Evolutionary conservation across 177 flowering plant genomes (phyloP).

Genomic region (Tripterygium wilfordii): DNA sequence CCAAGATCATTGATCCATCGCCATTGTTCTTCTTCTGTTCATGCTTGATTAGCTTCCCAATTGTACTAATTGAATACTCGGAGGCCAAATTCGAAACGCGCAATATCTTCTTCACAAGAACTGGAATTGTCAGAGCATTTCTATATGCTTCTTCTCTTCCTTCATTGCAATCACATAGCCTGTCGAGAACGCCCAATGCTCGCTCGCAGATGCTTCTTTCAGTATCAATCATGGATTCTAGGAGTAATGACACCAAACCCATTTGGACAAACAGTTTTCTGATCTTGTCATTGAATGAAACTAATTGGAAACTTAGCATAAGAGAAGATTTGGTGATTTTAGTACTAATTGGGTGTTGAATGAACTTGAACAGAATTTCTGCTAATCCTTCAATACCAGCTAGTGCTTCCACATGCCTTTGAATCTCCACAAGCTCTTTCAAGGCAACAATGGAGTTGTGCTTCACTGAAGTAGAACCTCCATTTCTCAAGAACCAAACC

Average conservation of each 20-base stretch:
- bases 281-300: not conserved
- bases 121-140: constrained; percentile 17
- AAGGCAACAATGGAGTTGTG: constrained; percentile 33
- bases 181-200: constrained; percentile 19
- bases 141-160: constrained; percentile 18
- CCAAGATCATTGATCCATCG: constrained; percentile 22
- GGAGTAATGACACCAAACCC: constrained; percentile 14
- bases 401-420: constrained; percentile 4
- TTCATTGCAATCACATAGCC: constrained; percentile 8
- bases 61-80: constrained; percentile 15
- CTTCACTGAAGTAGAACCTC: constrained; percentile 21
- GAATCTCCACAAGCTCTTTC: constrained; percentile 34
- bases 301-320: constrained; percentile 5
- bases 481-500: constrained; percentile 35
- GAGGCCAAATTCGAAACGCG: constrained; percentile 21
- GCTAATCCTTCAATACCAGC: constrained; percentile 7
- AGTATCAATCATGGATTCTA: constrained; percentile 12
- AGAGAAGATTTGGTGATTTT: constrained; percentile 20
- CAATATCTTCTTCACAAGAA: constrained; percentile 28
- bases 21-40: constrained; percentile 15
- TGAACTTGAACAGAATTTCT: constrained; percentile 10
- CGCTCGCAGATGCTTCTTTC: constrained; percentile 17
- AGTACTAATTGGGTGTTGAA: constrained; percentile 10
- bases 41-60: constrained; percentile 36
- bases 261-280: constrained; percentile 7